Base-by-base conservation (phyloP, 2,329 filamentous ascomycete species). In the Colletotrichum sublineola region DNA sequence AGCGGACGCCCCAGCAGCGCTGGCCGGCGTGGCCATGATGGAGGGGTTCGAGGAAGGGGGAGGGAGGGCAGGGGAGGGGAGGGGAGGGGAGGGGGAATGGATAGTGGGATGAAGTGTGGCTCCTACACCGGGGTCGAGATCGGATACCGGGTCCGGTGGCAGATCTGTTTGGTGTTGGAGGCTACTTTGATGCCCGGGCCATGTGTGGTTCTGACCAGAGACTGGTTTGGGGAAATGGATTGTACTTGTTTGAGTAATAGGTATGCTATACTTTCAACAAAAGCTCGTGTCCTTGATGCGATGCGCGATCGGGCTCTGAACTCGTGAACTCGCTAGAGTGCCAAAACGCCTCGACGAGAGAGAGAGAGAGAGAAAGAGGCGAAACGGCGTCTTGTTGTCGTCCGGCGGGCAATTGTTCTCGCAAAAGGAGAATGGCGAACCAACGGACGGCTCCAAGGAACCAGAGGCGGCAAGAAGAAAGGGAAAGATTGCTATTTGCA, bases 11-110 rank as follows among this genome's bases (percentile, higher is more conserved):
- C 42, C 44, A 48, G 69, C 69, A 48, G 60, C 69, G 65, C 55
- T 66, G 69, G 66, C 69, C 69, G 69, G 66, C 60, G 69, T 72
- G 38, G 69, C 69, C 69, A 72, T 72, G 66, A 64, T 72, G 36
- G 46, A 29, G 53, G 38, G 42, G 24, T 24, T 24, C 24, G 24
- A 24, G 24, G 24, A 24, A 24, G 24, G 24, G 24, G 1, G 24
- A 1, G 24, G 24, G 24, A 24, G 24, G 24, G 24, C 24, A 24
- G 24, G 24, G 24, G 24, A 24, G 24, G 24, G 24, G 24, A 24
- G 24, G 24, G 24, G 24, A 24, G 46, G 40, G 5, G 36, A 29
- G 46, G 55, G 29, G 50, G 14, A 29, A 15, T 29, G 7, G 14
- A 33, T 15, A 3, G 50, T 24, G n/a, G 29, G 31, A 14, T 44